These are phyloP conservation scores for Lathyrus sativus DNA, from an alignment of 306 rosid species.

Conservation along the genomic window DNA sequence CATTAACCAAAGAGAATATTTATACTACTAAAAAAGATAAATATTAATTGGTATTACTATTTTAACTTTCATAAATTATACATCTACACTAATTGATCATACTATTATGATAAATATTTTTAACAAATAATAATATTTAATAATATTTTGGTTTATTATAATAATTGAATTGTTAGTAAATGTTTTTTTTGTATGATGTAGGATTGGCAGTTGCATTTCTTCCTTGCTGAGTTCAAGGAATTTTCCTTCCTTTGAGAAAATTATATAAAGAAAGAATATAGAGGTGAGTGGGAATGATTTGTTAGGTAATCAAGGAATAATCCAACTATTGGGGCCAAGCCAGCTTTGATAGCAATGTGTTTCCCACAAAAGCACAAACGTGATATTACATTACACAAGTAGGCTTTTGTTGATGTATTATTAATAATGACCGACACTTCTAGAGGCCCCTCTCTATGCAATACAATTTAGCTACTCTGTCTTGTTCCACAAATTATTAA, in stretches of 20 bases:
- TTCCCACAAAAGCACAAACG: conserved; percentile 36
- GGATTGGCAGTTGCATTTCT: neutral
- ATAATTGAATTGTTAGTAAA: no score
- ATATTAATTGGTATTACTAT: no score
- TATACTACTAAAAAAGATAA: no score
- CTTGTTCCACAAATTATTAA: conserved; percentile 36
- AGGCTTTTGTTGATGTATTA: conserved; percentile 18
- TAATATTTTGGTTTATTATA: no score
- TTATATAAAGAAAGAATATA: conserved; percentile 3
- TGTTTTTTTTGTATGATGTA: neutral
- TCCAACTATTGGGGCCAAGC: conserved; percentile 33
- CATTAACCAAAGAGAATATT: no score
- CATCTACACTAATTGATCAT: no score
- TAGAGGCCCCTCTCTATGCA: conserved; percentile 29
- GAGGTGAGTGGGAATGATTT: conserved; percentile 28
- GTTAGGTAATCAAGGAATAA: conserved; percentile 42
- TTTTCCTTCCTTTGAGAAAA: conserved; percentile 14
- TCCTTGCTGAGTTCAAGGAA: conserved; percentile 15
- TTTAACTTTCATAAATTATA: no score
- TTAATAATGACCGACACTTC: conserved; percentile 42
- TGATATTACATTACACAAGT: conserved; percentile 25
- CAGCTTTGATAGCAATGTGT: conserved; percentile 34
- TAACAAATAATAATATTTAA: no score
- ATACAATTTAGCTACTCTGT: conserved; percentile 36
- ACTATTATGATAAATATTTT: no score